Evolutionary conservation across 2,329 filamentous ascomycete species (phyloP).

Genomic region (Penicillium sp.): DNA sequence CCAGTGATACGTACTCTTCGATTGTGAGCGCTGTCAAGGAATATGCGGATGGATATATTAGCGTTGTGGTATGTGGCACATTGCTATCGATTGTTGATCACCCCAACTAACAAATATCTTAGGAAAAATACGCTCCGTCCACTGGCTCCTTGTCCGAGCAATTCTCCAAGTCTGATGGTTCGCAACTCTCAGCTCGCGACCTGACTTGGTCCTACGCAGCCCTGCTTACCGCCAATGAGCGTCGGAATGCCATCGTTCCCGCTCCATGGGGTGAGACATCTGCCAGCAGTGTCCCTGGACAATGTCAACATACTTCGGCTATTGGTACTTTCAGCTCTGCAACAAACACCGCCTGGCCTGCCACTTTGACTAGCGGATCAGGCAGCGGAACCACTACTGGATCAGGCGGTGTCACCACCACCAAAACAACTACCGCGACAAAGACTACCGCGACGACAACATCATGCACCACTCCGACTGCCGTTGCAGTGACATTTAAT

Average conservation of each 20-base stretch:
- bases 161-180: conserved; percentile 38
- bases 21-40: conserved; percentile 61
- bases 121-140: conserved; percentile 30
- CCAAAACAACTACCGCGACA: conserved; percentile 14
- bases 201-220: conserved; percentile 50
- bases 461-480: conserved; percentile 13
- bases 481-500: conserved; percentile 63
- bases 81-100: neutral
- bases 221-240: conserved; percentile 39
- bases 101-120: neutral
- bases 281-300: conserved; percentile 33
- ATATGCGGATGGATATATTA: conserved; percentile 61
- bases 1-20: conserved; percentile 53
- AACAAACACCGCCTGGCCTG: conserved; percentile 36
- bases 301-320: conserved; percentile 33
- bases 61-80: conserved; percentile 38
- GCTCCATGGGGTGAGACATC: conserved; percentile 36
- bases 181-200: conserved; percentile 40
- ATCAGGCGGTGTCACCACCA: conserved; percentile 12
- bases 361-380: conserved; percentile 24
- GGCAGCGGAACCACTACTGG: conserved; percentile 8
- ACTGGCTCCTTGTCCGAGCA: conserved; percentile 44
- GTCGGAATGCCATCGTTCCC: conserved; percentile 35
- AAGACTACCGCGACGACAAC: conserved; percentile 32
- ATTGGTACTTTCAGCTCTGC: conserved; percentile 36